Percentiles rank a stretch among this genome's conserved stretches.
phyloP scores from a whole-genome alignment of 2,329 filamentous ascomycete species.

The Penicillium hesseltinei region DNA sequence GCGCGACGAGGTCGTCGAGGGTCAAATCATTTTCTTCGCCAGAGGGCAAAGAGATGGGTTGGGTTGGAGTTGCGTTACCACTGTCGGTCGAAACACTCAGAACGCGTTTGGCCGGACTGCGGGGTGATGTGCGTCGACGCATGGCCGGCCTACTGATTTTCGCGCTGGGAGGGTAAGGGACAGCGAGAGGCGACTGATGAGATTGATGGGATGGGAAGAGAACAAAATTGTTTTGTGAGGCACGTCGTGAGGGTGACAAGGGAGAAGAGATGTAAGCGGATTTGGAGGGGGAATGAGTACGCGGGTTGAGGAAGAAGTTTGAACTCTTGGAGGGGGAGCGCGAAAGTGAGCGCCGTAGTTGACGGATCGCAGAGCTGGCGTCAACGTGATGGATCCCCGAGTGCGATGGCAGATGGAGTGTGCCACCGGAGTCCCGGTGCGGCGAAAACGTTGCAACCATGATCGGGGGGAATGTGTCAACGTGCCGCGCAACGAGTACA shows the following conservation, averaged over 20 bases:
- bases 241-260: conserved; percentile 58
- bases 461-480: conserved; percentile 23
- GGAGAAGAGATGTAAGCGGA: conserved; percentile 51
- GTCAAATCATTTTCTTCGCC: conserved; percentile 48
- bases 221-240: conserved; percentile 54
- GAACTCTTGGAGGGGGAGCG: conserved; percentile 83
- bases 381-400: conserved; percentile 80
- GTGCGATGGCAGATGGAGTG: conserved; percentile 81
- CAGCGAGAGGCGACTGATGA: conserved; percentile 56
- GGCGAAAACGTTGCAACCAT: conserved; percentile 52
- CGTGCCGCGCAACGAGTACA: conserved; percentile 16
- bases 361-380: conserved; percentile 75
- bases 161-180: conserved; percentile 64
- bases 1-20: conserved; percentile 30
- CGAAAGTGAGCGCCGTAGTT: conserved; percentile 82
- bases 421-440: conserved; percentile 62
- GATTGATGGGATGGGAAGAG: conserved; percentile 45
- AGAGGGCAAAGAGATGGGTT: conserved; percentile 46
- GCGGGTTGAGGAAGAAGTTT: conserved; percentile 62
- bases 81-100: conserved; percentile 68
- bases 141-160: conserved; percentile 54
- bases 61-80: conserved; percentile 63
- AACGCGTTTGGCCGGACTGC: conserved; percentile 76
- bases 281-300: conserved; percentile 52
- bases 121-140: conserved; percentile 66